Percentiles rank a stretch among this genome's conserved stretches.
Conservation (phyloP, 768 basidiomycete species). For the Lactarius quietus region DNA sequence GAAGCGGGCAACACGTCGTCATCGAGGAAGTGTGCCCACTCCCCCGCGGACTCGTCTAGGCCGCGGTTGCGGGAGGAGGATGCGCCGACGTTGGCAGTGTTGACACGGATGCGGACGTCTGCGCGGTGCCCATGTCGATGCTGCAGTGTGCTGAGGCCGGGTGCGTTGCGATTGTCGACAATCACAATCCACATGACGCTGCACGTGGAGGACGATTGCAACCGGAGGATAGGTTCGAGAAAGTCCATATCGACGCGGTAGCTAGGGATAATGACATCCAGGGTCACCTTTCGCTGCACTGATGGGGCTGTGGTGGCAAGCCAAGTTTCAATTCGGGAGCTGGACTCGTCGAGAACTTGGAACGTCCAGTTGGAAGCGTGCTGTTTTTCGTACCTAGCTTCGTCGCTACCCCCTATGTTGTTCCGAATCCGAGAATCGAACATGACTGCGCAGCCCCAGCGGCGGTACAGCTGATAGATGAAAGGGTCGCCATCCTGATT, state of each 20-base stretch:
- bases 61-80: constrained; percentile 55
- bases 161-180: constrained; percentile 50
- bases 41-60: constrained; percentile 50
- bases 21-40: constrained; percentile 59
- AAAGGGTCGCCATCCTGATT: constrained; percentile 61
- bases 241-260: constrained; percentile 48
- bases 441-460: constrained; percentile 50
- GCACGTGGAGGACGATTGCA: constrained; percentile 43
- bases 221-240: constrained; percentile 43
- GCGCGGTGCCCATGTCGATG: constrained; percentile 40
- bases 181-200: constrained; percentile 56
- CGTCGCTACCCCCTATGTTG: constrained; percentile 42
- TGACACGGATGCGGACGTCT: constrained; percentile 53
- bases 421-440: constrained; percentile 42
- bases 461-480: constrained; percentile 57
- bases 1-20: constrained; percentile 48
- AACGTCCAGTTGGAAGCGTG: constrained; percentile 49
- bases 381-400: constrained; percentile 48
- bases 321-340: constrained; percentile 37
- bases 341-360: constrained; percentile 42
- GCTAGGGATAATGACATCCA: constrained; percentile 56
- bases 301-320: constrained; percentile 30
- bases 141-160: constrained; percentile 38
- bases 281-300: constrained; percentile 39
- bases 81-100: constrained; percentile 47